A percentile compares a stretch with the other conserved stretches of the same genome.
phyloP scores from a whole-genome alignment of 176 grass and related monocot species.

The Guadua angustifolia region DNA sequence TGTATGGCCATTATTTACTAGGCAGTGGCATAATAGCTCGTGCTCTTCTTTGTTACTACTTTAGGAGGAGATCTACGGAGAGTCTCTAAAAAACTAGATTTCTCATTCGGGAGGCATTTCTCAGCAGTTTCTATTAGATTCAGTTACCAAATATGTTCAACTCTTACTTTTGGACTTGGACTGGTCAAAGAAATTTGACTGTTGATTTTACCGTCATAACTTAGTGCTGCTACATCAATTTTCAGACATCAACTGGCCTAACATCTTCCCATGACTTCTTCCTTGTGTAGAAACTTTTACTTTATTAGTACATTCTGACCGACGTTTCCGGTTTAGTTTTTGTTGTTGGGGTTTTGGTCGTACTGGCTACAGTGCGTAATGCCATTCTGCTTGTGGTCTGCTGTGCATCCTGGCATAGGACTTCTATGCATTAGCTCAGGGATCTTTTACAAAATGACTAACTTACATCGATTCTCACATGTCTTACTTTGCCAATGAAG shows the following conservation, averaged over 20 bases:
- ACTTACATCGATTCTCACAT: constrained; percentile 20
- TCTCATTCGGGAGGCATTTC: background rate
- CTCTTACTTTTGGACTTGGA: background rate
- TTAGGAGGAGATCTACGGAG: background rate
- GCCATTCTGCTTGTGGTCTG: background rate
- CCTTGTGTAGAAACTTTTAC: background rate
- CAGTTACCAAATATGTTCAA: constrained; percentile 6
- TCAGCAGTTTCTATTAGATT: background rate
- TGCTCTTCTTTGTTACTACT: constrained; percentile 3
- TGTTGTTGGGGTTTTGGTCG: background rate
- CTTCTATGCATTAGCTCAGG: background rate
- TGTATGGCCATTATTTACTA: background rate
- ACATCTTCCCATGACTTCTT: background rate
- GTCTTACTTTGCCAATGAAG: constrained; percentile 38
- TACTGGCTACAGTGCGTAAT: background rate
- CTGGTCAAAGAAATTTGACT: constrained; percentile 15
- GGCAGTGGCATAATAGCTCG: constrained; percentile 1
- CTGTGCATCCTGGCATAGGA: background rate
- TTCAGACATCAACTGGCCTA: background rate
- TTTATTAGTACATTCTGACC: constrained; percentile 1
- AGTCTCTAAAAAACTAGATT: background rate
- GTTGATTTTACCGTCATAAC: background rate
- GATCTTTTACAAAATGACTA: constrained; percentile 25
- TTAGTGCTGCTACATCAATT: background rate
- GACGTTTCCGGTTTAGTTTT: background rate